phyloP scores from a whole-genome alignment of 345 rosid species.

The Melaleuca quinquenervia region DNA sequence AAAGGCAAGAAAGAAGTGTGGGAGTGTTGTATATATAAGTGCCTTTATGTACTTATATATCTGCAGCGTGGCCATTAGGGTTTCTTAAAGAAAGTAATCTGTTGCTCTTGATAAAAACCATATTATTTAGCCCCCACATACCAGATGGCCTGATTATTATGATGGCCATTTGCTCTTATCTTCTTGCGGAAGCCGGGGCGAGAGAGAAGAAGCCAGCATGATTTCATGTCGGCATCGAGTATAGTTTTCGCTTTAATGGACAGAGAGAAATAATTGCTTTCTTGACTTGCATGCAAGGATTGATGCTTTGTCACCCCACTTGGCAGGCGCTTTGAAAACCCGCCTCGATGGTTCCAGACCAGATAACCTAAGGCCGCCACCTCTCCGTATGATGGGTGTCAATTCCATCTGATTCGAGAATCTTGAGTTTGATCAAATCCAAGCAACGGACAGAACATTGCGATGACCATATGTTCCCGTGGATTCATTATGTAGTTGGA shows the following conservation, averaged over 20 bases:
- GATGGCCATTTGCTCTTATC: not conserved
- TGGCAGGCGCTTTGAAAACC: not conserved
- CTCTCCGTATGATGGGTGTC: not conserved
- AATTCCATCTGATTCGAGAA: not conserved
- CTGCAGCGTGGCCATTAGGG: not conserved
- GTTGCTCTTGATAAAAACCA: not conserved
- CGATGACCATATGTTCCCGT: not conserved
- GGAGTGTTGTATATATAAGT: not conserved
- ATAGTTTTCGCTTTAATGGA: not conserved
- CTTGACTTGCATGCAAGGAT: not conserved
- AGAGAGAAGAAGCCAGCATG: not conserved
- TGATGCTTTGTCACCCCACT: not conserved
- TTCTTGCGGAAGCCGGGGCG: not conserved
- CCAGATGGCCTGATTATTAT: not conserved
- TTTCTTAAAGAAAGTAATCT: not conserved
- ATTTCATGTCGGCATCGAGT: not conserved
- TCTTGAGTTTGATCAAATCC: not conserved
- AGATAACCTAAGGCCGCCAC: not conserved
- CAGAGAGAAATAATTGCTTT: not conserved
- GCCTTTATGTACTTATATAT: not conserved
- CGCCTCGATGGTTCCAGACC: no score
- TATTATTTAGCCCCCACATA: not conserved
- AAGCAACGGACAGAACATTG: not conserved
- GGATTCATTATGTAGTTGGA: not conserved
- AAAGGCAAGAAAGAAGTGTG: not conserved